Base-by-base conservation (phyloP, 495 filamentous ascomycete species). In the Emericellopsis terricola region DNA sequence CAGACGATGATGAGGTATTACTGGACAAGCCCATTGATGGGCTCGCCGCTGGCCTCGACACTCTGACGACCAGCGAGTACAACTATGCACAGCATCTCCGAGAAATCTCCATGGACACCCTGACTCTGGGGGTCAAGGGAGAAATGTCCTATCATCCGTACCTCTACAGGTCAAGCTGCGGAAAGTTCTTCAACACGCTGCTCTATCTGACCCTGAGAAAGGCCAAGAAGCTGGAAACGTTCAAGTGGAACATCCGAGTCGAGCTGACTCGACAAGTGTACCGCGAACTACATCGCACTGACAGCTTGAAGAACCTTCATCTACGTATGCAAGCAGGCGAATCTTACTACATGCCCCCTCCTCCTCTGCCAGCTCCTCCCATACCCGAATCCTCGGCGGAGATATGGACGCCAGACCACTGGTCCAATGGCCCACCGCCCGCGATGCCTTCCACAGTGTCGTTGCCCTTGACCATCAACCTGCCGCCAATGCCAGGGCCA, bases 201-300 rank as follows among this genome's bases (percentile, higher is more conserved):
- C 43, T 77, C 3, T 58, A 72, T n/a, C 42, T 73, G 37, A 58
- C 64, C 0, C 36, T 75, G 32, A 63, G 59, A 32, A 64, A 64
- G 35, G 60, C 69, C 18, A 53, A 41, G 16, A 51, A 59, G 0
- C 54, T 77, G 28, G 71, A 77, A 44, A 51, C 48, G 8, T 76
- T 77, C 47, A 72, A 66, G 38, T 78, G 72, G 72, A 69, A 75
- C 46, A 63, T 70, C 23, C 60, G 69, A 11, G 62, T 73, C 18
- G 72, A 76, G 40, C 52, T 78, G 1, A 70, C 64, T 41, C 56
- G 67, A 8, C 57, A 56, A 13, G 58, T 76, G n/a, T 75, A 70
- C 48, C 52, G 55, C 31, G 59, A 54, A 14, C 52, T 78, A 20
- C 69, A 74, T 40, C 36, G 51, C 17, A 58, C 71, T 19, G 39